A percentile compares a stretch with the other conserved stretches of the same genome.
These are phyloP conservation scores for Clausena lansium DNA, from an alignment of 345 rosid genomes.

Conservation along the genomic window DNA sequence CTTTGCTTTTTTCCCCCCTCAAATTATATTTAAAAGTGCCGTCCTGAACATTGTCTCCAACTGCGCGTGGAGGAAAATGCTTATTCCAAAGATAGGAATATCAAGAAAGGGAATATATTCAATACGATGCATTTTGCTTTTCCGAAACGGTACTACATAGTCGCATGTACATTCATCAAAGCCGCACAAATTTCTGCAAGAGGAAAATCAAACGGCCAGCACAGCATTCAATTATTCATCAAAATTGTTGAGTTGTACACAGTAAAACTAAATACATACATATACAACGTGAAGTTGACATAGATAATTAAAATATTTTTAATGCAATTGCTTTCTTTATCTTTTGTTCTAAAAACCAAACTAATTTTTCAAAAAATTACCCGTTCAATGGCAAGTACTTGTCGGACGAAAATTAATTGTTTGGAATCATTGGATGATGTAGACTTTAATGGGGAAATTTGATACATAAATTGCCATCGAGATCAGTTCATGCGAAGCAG, in stretches of 20 bases:
- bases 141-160: not conserved
- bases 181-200: not conserved
- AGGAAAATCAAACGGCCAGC: not conserved
- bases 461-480: not conserved
- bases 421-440: no score
- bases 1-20: not conserved
- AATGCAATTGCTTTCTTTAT: no score
- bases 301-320: no score
- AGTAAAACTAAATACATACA: not conserved
- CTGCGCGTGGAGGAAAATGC: slow-evolving; percentile 1
- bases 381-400: not conserved
- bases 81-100: not conserved
- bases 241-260: not conserved
- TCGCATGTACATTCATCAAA: not conserved
- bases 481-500: not conserved
- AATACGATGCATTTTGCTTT: not conserved
- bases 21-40: not conserved
- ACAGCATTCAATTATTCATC: not conserved
- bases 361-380: no score
- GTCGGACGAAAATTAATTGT: not conserved
- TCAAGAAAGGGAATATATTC: not conserved
- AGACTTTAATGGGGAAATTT: no score
- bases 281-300: no score
- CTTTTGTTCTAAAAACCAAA: not conserved
- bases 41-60: not conserved